These are phyloP conservation scores for Kwoniella sp. DNA, from an alignment of 768 basidiomycete genomes.

Conservation along the genomic window DNA sequence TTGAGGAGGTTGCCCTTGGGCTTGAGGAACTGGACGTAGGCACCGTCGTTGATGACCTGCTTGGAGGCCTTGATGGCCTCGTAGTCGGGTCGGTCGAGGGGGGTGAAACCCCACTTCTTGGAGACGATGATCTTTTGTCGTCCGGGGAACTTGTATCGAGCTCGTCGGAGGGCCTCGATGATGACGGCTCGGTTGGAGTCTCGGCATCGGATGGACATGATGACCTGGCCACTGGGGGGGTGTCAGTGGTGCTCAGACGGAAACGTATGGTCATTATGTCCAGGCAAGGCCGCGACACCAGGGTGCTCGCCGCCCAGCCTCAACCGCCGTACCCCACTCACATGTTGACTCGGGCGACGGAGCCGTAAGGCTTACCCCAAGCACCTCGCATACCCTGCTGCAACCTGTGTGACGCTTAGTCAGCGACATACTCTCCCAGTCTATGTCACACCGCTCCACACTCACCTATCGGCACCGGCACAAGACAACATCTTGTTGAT, in stretches of 20 bases:
- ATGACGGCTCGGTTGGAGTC: slow-evolving; percentile 80
- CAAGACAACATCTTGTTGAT: slow-evolving; percentile 99
- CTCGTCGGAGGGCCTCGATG: slow-evolving; percentile 93
- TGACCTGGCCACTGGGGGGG: slow-evolving; percentile 66
- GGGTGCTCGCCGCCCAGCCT: no score
- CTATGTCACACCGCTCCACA: no score
- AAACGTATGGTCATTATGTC: no score
- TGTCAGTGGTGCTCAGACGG: background rate
- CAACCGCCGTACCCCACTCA: slow-evolving; percentile 27
- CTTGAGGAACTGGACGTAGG: slow-evolving; percentile 87
- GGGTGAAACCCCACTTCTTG: slow-evolving; percentile 99
- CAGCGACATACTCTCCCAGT: no score
- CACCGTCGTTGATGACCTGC: slow-evolving; percentile 86
- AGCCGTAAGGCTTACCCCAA: slow-evolving; percentile 98
- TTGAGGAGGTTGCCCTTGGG: slow-evolving; percentile 77
- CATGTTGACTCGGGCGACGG: slow-evolving; percentile 54
- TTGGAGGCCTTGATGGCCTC: slow-evolving; percentile 81
- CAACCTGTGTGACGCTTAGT: slow-evolving; percentile 27
- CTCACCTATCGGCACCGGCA: slow-evolving; percentile 93
- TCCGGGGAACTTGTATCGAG: slow-evolving; percentile 74
- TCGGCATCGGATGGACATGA: slow-evolving; percentile 85
- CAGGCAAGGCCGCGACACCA: no score
- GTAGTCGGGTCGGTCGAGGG: slow-evolving; percentile 85
- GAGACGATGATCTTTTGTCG: slow-evolving; percentile 49
- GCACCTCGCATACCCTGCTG: slow-evolving; percentile 88